Evolutionary conservation across 306 rosid species (phyloP).

Genomic region (Styphnolobium japonicum): DNA sequence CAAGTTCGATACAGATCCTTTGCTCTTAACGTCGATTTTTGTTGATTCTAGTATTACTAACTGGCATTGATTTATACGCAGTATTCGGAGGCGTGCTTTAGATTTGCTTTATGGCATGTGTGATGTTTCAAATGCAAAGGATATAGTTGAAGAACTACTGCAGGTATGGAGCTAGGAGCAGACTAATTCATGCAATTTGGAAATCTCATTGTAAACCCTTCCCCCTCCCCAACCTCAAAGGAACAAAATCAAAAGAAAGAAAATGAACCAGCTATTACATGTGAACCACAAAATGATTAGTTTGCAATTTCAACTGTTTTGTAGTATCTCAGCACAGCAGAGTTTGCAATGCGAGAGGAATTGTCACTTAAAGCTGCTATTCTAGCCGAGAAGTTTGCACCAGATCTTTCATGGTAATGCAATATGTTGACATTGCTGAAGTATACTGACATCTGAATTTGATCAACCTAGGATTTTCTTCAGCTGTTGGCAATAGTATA

Average conservation of each 20-base stretch:
- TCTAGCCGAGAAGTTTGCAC: conserved; percentile 99
- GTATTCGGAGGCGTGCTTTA: conserved; percentile 98
- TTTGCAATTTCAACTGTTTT: conserved; percentile 37
- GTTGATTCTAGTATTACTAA: conserved; percentile 21
- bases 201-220: not conserved
- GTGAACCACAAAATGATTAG: conserved; percentile 20
- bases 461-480: not conserved
- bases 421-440: not conserved
- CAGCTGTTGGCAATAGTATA: not conserved
- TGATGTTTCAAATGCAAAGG: conserved; percentile 97
- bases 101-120: conserved; percentile 99
- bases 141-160: conserved; percentile 93
- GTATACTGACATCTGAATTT: not conserved
- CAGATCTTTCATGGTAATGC: conserved; percentile 93
- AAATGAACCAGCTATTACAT: conserved; percentile 25
- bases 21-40: not conserved
- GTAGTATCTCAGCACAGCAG: conserved; percentile 98
- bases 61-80: conserved; percentile 41
- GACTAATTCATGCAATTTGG: conserved; percentile 16
- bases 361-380: conserved; percentile 97
- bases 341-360: conserved; percentile 98
- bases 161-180: conserved; percentile 59
- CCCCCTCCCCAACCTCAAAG: not conserved
- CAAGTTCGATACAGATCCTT: not conserved
- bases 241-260: not conserved